Evolutionary conservation across 2,329 filamentous ascomycete genomes (phyloP).

Genomic region (Tolypocladium guangdongense): DNA sequence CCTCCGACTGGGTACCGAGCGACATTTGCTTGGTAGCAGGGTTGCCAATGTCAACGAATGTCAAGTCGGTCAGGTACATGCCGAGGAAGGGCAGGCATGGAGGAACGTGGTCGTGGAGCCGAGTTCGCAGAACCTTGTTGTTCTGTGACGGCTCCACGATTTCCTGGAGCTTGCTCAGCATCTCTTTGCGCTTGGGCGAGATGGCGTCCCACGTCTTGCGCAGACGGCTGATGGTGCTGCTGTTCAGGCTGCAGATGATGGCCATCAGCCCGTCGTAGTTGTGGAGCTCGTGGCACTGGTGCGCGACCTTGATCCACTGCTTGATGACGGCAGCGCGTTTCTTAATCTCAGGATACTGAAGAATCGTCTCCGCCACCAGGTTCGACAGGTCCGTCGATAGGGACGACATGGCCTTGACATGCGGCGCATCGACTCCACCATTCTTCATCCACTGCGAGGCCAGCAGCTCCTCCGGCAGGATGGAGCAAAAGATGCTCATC

Average conservation of each 20-base stretch:
- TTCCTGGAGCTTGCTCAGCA: slow-evolving; percentile 67
- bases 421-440: slow-evolving; percentile 64
- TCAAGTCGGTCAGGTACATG: slow-evolving; percentile 92
- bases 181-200: slow-evolving; percentile 70
- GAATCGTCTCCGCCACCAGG: slow-evolving; percentile 83
- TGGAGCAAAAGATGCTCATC: slow-evolving; percentile 82
- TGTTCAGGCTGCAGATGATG: slow-evolving; percentile 88
- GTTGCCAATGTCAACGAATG: slow-evolving; percentile 92
- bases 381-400: slow-evolving; percentile 89
- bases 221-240: slow-evolving; percentile 78
- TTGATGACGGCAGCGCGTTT: slow-evolving; percentile 86
- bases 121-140: slow-evolving; percentile 73
- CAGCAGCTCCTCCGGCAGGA: slow-evolving; percentile 83
- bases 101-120: slow-evolving; percentile 75
- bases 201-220: slow-evolving; percentile 88
- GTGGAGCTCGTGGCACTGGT: slow-evolving; percentile 75
- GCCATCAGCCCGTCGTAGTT: slow-evolving; percentile 98
- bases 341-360: slow-evolving; percentile 82
- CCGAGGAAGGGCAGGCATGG: slow-evolving; percentile 93
- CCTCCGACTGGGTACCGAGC: slow-evolving; percentile 34
- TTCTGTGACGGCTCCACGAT: slow-evolving; percentile 87
- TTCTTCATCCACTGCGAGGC: slow-evolving; percentile 93
- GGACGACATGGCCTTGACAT: slow-evolving; percentile 88
- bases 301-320: slow-evolving; percentile 94
- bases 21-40: slow-evolving; percentile 67